Evolutionary conservation across 257 asterid species (phyloP), one percentile per base, ranked within the genome.

Genomic region (Pogostemon cablin): DNA sequence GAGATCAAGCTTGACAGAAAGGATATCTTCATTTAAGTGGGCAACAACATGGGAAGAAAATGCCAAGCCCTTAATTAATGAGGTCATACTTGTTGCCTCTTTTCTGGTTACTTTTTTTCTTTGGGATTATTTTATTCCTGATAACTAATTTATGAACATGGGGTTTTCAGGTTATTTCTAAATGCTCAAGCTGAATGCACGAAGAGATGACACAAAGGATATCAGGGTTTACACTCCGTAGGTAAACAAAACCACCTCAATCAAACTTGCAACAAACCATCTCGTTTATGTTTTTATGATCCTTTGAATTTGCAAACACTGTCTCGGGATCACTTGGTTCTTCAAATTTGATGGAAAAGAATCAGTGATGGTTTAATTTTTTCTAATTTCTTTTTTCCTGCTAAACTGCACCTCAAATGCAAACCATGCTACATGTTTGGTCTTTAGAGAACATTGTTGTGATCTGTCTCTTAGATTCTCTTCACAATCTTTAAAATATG

Each of bases 11-110:
- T 86, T 89, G 82, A 77, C 84, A 83, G 95, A 75, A 71, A 84
- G 84, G 82, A 74, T 81, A 66, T 86, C 90, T 57, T 82, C 90
- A n/a, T 78, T 86, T 73, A 78, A 86, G 71, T 95, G 99, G 98
- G 86, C 85, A 17, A 79, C 90, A 4, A 89, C 82, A 58, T 91
- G 99, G 99, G 96, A 91, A 84, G 84, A 86, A 74, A 79, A 86
- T 58, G 97, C 95, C 42, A 83, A 78, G 76, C 96, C 96, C 44
- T 82, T 91, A 64, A 85, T 95, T 79, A 39, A 83, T 5, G 79
- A 86, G 98, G 96, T 80, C 75, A 77, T 66, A 56, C 48, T 69
- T 49, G 11, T 62, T 35, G 25, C 59, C 49, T 41, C 52, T 44
- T 9, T 42, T 58, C 49, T 58, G 60, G 17, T 46, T 62, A 20